Evolutionary conservation across 1,284 basidiomycete species (phyloP).

Genomic region (Fomitopsis palustris): DNA sequence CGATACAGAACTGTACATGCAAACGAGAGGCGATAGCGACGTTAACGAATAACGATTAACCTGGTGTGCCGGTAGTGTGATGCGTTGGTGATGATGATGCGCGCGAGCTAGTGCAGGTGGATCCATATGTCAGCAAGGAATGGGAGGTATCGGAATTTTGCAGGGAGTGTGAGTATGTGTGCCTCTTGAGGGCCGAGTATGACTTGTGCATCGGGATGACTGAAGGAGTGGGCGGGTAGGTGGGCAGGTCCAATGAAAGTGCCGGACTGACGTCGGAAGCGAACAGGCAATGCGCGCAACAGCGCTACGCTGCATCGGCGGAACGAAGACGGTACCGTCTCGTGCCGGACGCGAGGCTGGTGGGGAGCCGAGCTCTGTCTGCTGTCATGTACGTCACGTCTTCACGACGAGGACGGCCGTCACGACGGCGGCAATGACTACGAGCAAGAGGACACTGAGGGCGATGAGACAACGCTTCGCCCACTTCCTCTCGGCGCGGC

Average conservation of each 20-base stretch:
- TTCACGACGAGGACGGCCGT: conserved; percentile 11
- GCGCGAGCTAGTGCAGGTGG: background rate
- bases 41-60: background rate
- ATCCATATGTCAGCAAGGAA: background rate
- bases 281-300: background rate
- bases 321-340: background rate
- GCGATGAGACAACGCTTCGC: conserved; percentile 36
- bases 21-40: background rate
- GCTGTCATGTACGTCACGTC: background rate
- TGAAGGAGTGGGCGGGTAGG: background rate
- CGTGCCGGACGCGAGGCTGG: background rate
- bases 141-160: background rate
- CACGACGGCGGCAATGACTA: conserved; percentile 12
- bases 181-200: background rate
- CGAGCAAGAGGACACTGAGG: conserved; percentile 13
- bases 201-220: background rate
- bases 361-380: background rate
- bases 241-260: background rate
- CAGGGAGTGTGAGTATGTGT: background rate
- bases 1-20: conserved; percentile 1
- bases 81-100: background rate
- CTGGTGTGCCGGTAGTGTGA: background rate
- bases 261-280: background rate
- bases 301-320: background rate
- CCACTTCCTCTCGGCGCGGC: conserved; percentile 36